phyloP scores from a whole-genome alignment of 208 protist genomes.

The Herpetomonas samuelpessoai region DNA sequence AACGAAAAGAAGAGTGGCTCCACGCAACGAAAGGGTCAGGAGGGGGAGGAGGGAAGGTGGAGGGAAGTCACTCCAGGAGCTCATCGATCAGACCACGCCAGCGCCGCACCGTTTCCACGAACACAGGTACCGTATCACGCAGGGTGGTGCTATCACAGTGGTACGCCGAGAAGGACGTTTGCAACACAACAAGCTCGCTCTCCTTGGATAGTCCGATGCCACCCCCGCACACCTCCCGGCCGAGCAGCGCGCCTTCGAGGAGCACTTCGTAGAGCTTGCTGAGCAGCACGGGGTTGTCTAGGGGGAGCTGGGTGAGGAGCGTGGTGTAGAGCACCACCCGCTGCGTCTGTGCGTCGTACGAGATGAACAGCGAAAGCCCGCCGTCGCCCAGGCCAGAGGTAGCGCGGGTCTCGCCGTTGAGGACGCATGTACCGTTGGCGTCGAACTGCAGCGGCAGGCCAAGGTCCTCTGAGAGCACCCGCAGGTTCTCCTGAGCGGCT shows the following conservation, averaged over 20 bases:
- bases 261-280: constrained; percentile 78
- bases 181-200: constrained; percentile 63
- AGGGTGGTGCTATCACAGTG: constrained; percentile 44
- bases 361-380: constrained; percentile 63
- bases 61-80: too few species aligned
- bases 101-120: constrained; percentile 65
- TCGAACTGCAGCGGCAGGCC: constrained; percentile 62
- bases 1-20: too few species aligned
- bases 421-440: constrained; percentile 63
- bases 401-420: constrained; percentile 36
- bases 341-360: constrained; percentile 71
- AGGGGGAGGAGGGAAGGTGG: too few species aligned
- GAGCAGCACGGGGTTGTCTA: constrained; percentile 30
- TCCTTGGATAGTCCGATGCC: constrained; percentile 59
- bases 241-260: constrained; percentile 68
- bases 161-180: constrained; percentile 50
- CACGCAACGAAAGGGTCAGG: too few species aligned
- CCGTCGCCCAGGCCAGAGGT: not conserved
- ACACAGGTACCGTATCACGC: constrained; percentile 50
- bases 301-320: constrained; percentile 52
- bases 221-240: constrained; percentile 79
- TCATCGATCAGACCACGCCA: constrained; percentile 65
- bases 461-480: constrained; percentile 39
- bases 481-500: constrained; percentile 53
- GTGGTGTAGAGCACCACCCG: constrained; percentile 80